phyloP scores from a whole-genome alignment of 306 rosid species.

The Quercus bicolor region DNA sequence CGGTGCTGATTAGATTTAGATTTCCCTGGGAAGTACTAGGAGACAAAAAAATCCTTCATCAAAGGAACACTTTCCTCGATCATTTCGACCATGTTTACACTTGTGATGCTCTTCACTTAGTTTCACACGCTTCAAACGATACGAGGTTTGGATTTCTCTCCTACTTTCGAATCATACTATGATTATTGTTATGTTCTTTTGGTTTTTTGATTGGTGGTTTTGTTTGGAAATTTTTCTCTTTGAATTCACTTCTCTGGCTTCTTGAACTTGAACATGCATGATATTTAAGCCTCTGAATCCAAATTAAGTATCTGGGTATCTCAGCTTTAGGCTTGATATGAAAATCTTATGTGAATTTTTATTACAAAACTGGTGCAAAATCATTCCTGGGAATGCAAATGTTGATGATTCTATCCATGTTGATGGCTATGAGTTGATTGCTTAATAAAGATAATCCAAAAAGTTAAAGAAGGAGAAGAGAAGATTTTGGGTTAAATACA shows the following conservation, averaged over 20 bases:
- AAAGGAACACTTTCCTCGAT: not conserved
- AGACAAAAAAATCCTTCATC: not conserved
- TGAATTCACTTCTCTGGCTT: not conserved
- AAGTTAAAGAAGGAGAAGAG: not conserved
- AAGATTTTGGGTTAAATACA: not conserved
- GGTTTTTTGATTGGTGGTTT: not conserved
- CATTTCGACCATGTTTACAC: not conserved
- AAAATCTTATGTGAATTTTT: not conserved
- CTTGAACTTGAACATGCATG: not conserved
- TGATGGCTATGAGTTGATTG: not conserved
- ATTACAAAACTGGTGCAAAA: not conserved
- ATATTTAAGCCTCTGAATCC: not conserved
- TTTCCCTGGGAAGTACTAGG: not conserved
- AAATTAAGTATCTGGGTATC: not conserved
- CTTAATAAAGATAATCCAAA: not conserved
- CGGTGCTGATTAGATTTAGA: not conserved
- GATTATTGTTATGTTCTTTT: not conserved
- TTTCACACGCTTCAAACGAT: not conserved
- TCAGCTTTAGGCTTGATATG: not conserved
- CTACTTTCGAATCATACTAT: not conserved
- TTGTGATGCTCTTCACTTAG: not conserved
- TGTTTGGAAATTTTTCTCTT: not conserved
- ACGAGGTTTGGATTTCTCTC: constrained; percentile 8
- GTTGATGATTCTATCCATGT: not conserved
- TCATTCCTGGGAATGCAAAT: no score